phyloP scores from a whole-genome alignment of 371 early-diverging fungal species.

The Gilbertella persicaria region DNA sequence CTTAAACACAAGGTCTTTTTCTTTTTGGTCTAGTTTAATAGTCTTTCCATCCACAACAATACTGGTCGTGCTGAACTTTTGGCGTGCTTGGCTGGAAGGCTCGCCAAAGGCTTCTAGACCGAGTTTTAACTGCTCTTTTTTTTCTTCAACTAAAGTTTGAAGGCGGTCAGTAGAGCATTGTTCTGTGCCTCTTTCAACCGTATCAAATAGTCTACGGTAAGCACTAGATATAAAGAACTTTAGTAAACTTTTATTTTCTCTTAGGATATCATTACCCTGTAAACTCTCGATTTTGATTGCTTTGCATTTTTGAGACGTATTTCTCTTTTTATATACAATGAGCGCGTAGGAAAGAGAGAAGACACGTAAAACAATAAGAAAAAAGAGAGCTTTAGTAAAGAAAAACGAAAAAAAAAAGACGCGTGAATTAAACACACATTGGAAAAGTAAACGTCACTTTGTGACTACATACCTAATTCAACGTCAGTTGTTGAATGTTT shows the following conservation, averaged over 20 bases:
- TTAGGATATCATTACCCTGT: slow-evolving; percentile 26
- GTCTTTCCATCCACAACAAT: slow-evolving; percentile 37
- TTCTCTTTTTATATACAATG: neutral
- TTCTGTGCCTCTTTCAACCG: slow-evolving; percentile 45
- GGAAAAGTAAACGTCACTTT: too few species aligned
- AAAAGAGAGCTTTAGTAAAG: neutral
- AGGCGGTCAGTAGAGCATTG: slow-evolving; percentile 47
- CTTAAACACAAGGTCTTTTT: slow-evolving; percentile 36
- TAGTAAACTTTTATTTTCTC: neutral
- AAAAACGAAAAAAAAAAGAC: neutral
- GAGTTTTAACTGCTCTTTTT: slow-evolving; percentile 26
- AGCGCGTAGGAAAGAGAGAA: neutral
- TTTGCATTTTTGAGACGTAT: slow-evolving; percentile 11
- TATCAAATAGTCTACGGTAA: slow-evolving; percentile 45
- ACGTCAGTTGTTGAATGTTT: too few species aligned
- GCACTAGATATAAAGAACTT: slow-evolving; percentile 26
- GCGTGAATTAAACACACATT: neutral
- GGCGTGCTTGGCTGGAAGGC: slow-evolving; percentile 35
- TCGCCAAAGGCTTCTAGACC: slow-evolving; percentile 38
- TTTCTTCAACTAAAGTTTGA: slow-evolving; percentile 47
- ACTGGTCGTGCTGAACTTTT: slow-evolving; percentile 26
- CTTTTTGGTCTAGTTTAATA: slow-evolving; percentile 32
- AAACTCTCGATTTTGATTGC: slow-evolving; percentile 26
- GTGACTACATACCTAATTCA: too few species aligned
- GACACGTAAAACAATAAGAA: slow-evolving; percentile 7